Evolutionary conservation across 1,284 basidiomycete genomes (phyloP).

Genomic region (Melampsora occidentalis): DNA sequence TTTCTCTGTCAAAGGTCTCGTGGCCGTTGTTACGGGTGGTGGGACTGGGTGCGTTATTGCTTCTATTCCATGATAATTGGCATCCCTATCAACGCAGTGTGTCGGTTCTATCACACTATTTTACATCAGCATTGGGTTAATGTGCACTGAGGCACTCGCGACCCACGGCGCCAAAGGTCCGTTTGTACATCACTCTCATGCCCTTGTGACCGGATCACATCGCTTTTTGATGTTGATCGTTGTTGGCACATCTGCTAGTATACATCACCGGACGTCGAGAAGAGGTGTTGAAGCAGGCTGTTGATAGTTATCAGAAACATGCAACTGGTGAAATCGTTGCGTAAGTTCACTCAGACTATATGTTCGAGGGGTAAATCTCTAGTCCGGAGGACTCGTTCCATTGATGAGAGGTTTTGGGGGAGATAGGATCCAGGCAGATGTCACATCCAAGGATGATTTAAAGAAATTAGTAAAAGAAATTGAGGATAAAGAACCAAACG

Average conservation of each 20-base stretch:
- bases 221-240: background rate
- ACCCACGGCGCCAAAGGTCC: conserved; percentile 40
- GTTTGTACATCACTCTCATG: background rate
- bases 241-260: conserved; percentile 4
- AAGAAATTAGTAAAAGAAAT: conserved; percentile 32
- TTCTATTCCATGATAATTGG: background rate
- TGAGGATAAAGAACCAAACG: conserved; percentile 31
- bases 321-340: conserved; percentile 37
- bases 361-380: background rate
- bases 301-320: conserved; percentile 40
- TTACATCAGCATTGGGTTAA: conserved; percentile 32
- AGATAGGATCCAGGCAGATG: conserved; percentile 34
- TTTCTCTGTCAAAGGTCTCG: conserved; percentile 27
- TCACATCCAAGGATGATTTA: conserved; percentile 38
- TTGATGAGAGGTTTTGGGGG: background rate
- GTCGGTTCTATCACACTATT: background rate
- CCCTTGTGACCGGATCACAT: background rate
- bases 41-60: conserved; percentile 38
- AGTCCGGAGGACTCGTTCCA: background rate
- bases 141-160: conserved; percentile 41
- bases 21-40: conserved; percentile 42
- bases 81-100: background rate
- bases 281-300: conserved; percentile 33
- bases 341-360: background rate
- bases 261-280: conserved; percentile 40